Evolutionary conservation across 2,329 filamentous ascomycete species (phyloP).

Genomic region (Cladosporium sp.): DNA sequence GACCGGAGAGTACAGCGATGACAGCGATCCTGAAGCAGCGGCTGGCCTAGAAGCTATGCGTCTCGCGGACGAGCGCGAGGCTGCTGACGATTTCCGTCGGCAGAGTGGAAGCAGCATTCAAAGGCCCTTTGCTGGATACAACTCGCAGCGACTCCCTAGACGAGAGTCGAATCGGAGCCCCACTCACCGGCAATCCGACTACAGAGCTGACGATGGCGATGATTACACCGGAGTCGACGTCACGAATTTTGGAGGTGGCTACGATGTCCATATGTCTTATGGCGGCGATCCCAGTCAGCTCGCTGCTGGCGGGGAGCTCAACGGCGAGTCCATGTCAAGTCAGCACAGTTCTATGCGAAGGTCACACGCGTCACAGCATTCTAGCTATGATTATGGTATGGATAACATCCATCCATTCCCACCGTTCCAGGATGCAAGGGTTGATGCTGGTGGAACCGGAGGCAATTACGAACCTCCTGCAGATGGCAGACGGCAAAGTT

Average conservation of each 20-base stretch:
- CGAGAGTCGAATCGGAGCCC: conserved; percentile 28
- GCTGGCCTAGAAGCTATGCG: conserved; percentile 80
- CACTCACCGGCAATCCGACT: conserved; percentile 32
- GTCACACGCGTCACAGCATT: conserved; percentile 40
- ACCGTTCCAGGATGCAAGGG: conserved; percentile 60
- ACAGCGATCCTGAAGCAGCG: conserved; percentile 83
- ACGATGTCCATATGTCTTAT: conserved; percentile 58
- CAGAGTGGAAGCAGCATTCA: conserved; percentile 54
- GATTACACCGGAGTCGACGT: conserved; percentile 65
- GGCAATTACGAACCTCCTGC: conserved; percentile 72
- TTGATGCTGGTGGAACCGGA: conserved; percentile 87
- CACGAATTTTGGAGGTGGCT: conserved; percentile 69
- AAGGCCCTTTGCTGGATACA: conserved; percentile 44
- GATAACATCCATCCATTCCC: conserved; percentile 56
- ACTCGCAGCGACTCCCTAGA: conserved; percentile 21
- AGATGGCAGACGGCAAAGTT: conserved; percentile 67
- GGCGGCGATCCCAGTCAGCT: conserved; percentile 48
- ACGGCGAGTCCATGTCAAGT: conserved; percentile 36
- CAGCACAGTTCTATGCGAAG: conserved; percentile 43
- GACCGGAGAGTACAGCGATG: conserved; percentile 55
- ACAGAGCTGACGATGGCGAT: conserved; percentile 64
- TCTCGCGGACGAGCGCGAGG: conserved; percentile 75
- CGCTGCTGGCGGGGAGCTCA: conserved; percentile 31
- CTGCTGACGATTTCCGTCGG: conserved; percentile 54
- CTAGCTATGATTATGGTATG: conserved; percentile 33